phyloP scores from a whole-genome alignment of 2,329 filamentous ascomycete genomes.

The Nemania diffusa region DNA sequence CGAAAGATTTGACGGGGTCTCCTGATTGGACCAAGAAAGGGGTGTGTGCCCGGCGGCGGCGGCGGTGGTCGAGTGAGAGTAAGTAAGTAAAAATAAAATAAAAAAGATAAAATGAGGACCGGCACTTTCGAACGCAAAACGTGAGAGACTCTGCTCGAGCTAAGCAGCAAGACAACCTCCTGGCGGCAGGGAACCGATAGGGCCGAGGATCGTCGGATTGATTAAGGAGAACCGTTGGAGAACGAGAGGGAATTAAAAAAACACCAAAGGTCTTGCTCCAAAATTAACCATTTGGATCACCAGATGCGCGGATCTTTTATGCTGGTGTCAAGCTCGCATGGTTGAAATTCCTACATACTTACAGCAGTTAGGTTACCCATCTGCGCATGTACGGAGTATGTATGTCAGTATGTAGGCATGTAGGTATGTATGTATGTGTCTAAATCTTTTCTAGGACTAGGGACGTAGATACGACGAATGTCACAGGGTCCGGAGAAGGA shows the following conservation, averaged over 20 bases:
- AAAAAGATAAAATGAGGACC: slow-evolving; percentile 46
- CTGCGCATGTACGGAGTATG: too few relatives aligned
- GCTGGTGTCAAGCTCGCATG: slow-evolving; percentile 15
- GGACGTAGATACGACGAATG: slow-evolving; percentile 8
- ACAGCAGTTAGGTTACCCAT: too few relatives aligned
- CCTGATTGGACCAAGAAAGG: slow-evolving; percentile 42
- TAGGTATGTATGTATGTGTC: too few relatives aligned
- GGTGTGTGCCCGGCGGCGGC: too few relatives aligned
- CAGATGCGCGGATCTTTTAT: slow-evolving; percentile 27
- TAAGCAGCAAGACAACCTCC: slow-evolving; percentile 18
- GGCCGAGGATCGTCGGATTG: slow-evolving; percentile 32
- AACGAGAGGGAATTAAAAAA: too few relatives aligned
- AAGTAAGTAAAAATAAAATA: too few relatives aligned
- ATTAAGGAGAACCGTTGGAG: slow-evolving; percentile 30
- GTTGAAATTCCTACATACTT: background rate
- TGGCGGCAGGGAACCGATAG: slow-evolving; percentile 31
- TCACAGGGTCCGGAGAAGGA: slow-evolving; percentile 22
- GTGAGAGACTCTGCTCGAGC: slow-evolving; percentile 39
- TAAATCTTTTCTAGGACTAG: background rate
- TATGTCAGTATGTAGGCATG: background rate
- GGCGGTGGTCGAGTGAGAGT: slow-evolving; percentile 37
- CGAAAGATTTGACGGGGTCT: slow-evolving; percentile 28
- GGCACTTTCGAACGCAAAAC: slow-evolving; percentile 45
- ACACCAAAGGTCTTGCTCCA: slow-evolving; percentile 20
- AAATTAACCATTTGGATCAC: slow-evolving; percentile 25